phyloP scores from a whole-genome alignment of 129 eudicot genomes.

The Flaveria trinervia region DNA sequence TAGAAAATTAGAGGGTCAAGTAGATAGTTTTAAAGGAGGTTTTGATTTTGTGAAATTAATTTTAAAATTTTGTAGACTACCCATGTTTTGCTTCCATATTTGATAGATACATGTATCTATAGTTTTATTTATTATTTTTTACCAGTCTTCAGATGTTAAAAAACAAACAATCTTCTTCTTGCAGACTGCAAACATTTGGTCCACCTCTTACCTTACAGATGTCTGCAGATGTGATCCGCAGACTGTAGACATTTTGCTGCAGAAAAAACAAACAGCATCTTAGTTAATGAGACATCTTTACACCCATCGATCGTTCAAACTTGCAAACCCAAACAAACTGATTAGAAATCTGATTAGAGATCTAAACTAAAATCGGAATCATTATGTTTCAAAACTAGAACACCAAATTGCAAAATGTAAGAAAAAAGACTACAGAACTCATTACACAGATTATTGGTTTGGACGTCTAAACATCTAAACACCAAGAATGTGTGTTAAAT shows the following conservation, averaged over 20 bases:
- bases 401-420: neutral
- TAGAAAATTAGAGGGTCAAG: conserved; percentile 24
- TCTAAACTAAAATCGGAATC: neutral
- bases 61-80: conserved; percentile 33
- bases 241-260: no score
- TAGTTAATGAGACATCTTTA: no score
- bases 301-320: no score
- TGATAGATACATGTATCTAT: neutral
- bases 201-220: no score
- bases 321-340: no score
- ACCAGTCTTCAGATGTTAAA: no score
- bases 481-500: conserved; percentile 14
- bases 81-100: conserved; percentile 40
- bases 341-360: no score
- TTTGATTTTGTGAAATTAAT: conserved; percentile 33
- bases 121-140: neutral
- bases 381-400: neutral
- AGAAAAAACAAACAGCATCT: no score
- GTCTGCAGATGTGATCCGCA: no score
- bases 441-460: neutral
- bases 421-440: neutral
- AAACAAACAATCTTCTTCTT: no score
- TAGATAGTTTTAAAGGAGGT: conserved; percentile 41
- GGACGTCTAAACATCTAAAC: conserved; percentile 11
- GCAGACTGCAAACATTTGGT: no score